Conservation (phyloP, 2,329 filamentous ascomycete genomes). For the Sclerotiophoma versabilis region DNA sequence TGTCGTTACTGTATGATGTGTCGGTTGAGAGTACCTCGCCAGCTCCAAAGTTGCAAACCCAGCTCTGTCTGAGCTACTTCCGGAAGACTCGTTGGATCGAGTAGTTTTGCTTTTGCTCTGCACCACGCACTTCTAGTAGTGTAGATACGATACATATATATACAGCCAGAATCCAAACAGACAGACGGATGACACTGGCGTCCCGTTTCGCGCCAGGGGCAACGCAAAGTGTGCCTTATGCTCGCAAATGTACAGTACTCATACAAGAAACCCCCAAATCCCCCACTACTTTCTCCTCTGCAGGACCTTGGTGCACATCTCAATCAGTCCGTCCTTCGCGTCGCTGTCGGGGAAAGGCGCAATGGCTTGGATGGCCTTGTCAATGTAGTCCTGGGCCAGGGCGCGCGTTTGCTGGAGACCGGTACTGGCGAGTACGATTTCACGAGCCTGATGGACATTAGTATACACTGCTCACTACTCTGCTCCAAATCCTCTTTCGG, state of each 20-base stretch:
- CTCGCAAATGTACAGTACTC: conserved; percentile 16
- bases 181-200: neutral
- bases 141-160: conserved; percentile 7
- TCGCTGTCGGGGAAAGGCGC: conserved; percentile 88
- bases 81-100: neutral
- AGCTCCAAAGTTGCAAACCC: too few relatives aligned
- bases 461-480: conserved; percentile 3
- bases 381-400: conserved; percentile 87
- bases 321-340: conserved; percentile 86
- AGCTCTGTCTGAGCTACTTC: neutral
- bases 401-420: conserved; percentile 92
- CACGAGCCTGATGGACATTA: conserved; percentile 72
- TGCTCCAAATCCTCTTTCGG: neutral
- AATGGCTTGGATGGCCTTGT: conserved; percentile 87
- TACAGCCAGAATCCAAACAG: neutral
- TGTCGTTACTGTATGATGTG: too few relatives aligned
- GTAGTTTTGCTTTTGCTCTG: neutral
- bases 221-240: neutral
- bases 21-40: too few relatives aligned
- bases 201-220: neutral
- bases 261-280: neutral
- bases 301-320: conserved; percentile 94
- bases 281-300: conserved; percentile 77
- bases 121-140: neutral
- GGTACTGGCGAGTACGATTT: conserved; percentile 81